Conservation (phyloP, 2,329 filamentous ascomycete species). For the Aureobasidium zeae region DNA sequence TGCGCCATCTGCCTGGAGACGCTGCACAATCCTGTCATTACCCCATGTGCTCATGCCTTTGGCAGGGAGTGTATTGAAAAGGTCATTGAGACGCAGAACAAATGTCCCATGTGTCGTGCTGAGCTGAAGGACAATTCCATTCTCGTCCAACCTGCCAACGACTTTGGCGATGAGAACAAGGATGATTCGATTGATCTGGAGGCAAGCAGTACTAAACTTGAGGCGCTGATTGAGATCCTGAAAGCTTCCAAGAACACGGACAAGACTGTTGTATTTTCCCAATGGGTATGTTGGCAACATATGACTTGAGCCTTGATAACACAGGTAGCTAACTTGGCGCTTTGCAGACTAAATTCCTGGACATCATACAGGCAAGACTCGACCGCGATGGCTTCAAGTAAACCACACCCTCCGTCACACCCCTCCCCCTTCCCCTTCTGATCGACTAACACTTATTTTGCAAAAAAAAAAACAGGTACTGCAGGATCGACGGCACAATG, state of each 20-base stretch:
- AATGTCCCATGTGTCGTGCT: constrained; percentile 77
- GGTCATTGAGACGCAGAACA: constrained; percentile 64
- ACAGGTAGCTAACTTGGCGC: not conserved
- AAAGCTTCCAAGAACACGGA: constrained; percentile 59
- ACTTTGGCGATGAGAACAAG: constrained; percentile 38
- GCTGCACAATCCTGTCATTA: constrained; percentile 67
- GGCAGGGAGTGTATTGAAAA: constrained; percentile 64
- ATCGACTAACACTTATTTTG: too few relatives aligned
- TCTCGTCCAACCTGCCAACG: constrained; percentile 57
- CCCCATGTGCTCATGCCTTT: constrained; percentile 74
- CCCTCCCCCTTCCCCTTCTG: too few relatives aligned
- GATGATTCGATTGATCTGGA: constrained; percentile 44
- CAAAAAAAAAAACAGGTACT: too few relatives aligned
- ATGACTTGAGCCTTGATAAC: not conserved
- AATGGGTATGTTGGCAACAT: constrained; percentile 45
- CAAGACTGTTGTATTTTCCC: constrained; percentile 66
- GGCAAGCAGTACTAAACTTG: constrained; percentile 70
- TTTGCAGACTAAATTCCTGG: constrained; percentile 47
- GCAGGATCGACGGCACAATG: constrained; percentile 77
- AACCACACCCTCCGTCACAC: too few relatives aligned
- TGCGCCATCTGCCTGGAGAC: constrained; percentile 73
- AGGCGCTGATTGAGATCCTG: constrained; percentile 66
- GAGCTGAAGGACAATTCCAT: constrained; percentile 49
- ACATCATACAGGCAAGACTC: constrained; percentile 62
- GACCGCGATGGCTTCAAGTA: constrained; percentile 44